Evolutionary conservation across 2,329 filamentous ascomycete genomes (phyloP).

Genomic region (Dactylonectria macrodidyma): DNA sequence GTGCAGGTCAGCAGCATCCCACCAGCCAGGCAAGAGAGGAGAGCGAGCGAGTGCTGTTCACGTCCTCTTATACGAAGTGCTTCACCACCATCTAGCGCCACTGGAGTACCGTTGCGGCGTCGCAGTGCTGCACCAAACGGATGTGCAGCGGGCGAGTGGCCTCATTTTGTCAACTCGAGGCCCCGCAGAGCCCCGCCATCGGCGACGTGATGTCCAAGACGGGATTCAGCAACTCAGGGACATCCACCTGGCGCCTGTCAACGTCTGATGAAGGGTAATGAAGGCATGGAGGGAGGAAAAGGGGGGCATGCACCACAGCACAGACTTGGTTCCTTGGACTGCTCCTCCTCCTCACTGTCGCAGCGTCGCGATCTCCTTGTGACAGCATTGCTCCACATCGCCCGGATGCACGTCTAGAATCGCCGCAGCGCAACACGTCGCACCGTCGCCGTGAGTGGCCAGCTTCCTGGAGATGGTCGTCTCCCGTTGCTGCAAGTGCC

Average conservation of each 20-base stretch:
- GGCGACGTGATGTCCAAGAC: conserved; percentile 21
- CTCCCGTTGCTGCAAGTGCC: conserved; percentile 49
- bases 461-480: conserved; percentile 26
- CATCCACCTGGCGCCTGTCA: conserved; percentile 31
- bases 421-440: conserved; percentile 47
- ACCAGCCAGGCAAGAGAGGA: conserved; percentile 21
- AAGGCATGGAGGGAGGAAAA: conserved; percentile 27
- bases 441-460: conserved; percentile 42
- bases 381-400: conserved; percentile 44
- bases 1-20: conserved; percentile 37
- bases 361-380: conserved; percentile 37
- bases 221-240: conserved; percentile 18
- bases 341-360: conserved; percentile 19
- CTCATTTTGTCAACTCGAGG: conserved; percentile 29
- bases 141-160: conserved; percentile 30
- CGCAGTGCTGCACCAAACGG: conserved; percentile 17
- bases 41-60: conserved; percentile 17
- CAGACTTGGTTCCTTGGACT: conserved; percentile 37
- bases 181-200: conserved; percentile 39
- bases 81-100: conserved; percentile 8
- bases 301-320: conserved; percentile 41
- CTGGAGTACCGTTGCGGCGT: conserved; percentile 6
- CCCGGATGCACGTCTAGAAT: conserved; percentile 43
- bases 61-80: conserved; percentile 35
- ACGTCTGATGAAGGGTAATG: conserved; percentile 27